Base-by-base conservation (phyloP, 2,329 filamentous ascomycete species). In the Teratosphaeria destructans region DNA sequence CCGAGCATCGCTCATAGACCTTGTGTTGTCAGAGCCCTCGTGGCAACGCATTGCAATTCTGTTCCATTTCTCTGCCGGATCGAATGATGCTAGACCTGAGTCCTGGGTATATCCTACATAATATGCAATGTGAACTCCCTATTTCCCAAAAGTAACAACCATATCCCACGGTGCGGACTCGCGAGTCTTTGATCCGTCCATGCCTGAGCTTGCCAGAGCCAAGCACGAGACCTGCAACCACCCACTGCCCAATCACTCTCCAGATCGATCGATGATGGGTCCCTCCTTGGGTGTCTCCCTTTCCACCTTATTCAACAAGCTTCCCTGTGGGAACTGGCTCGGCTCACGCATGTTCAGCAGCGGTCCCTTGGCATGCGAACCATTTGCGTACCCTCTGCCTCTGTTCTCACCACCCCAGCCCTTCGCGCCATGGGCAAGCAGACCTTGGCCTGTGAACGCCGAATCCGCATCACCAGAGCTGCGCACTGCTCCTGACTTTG, bases 341-440 rank as follows among this genome's bases (percentile, higher is more conserved):
- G 73, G 70, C 34, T 74, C 75, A 26, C 70, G 70, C 23, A 78
- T 63, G 62, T 79, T 73, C 8, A 80, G 61, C 73, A 80, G 72
- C 0, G 78, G 77, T 2, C 76, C 76, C 56, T 67, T 72, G 19
- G 76, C 77, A 57, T 72, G 74, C 19, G 71, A 73, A 11, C 75
- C 77, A 64, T 77, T 76, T 69, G 76, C 75, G 16, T 78, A 76
- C 2, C 77, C 78, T 57, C 74, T 71, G 3, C 77, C 77, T n/a
- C 71, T 69, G 6, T 67, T 65, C 10, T 67, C 70, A 16, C 68
- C 66, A 7, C 74, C 72, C 66, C 76, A 74, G 14, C 75, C 73
- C 59, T 72, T 72, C 19, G 71, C 72, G 8, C 73, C 70, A n/a
- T 70, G 66, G 0, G 74, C 74, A 19, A 79, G 65, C 53, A 79